Base-by-base conservation (phyloP, 2,329 filamentous ascomycete species). In the Colletotrichum sp. region DNA sequence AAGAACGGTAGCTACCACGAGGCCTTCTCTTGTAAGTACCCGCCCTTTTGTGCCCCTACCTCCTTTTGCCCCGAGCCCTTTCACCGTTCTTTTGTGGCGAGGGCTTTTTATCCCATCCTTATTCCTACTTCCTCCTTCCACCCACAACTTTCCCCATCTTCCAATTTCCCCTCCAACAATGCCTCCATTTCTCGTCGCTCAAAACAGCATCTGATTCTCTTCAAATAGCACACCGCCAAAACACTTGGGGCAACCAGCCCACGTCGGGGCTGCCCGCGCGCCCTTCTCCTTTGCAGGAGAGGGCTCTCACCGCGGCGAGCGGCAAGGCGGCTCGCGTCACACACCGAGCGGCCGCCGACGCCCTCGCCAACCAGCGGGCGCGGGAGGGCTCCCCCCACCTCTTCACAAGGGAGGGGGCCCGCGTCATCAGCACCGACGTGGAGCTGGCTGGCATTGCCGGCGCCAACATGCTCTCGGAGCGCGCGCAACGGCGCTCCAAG, bases 371-470 rank as follows among this genome's bases (percentile, higher is more conserved):
- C 63, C 73, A 65, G 70, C 48, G 30, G 44, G 44, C 44, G 44
- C 44, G 44, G 44, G 44, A 52, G 44, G 44, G 44, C 19, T 19
- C 44, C 44, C 44, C 44, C 11, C 32, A 59, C 6, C 27, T 30
- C 55, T 59, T 59, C 27, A 52, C 44, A 22, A 52, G 55, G 55
- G 55, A 27, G 55, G 27, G 60, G n/a, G 60, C 60, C 60, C n/a
- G 27, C 12, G 30, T n/a, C 60, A n/a, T 30, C 60, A 27, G 74
- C 71, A 76, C 74, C 44, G 74, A 76, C 60, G 68, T 71, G 30
- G 74, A 76, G 60, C 64, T 76, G 36, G 74, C 64, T 28, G 74
- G 68, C 65, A 76, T 76, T 59, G 74, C 74, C 27, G 30, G 48
- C 22, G 59, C 73, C 59, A 16, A 52, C 19, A 34, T 71, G 2